Evolutionary conservation across 345 rosid species (phyloP), one percentile per base, ranked within the genome.

Genomic region (Stellera chamaejasme): DNA sequence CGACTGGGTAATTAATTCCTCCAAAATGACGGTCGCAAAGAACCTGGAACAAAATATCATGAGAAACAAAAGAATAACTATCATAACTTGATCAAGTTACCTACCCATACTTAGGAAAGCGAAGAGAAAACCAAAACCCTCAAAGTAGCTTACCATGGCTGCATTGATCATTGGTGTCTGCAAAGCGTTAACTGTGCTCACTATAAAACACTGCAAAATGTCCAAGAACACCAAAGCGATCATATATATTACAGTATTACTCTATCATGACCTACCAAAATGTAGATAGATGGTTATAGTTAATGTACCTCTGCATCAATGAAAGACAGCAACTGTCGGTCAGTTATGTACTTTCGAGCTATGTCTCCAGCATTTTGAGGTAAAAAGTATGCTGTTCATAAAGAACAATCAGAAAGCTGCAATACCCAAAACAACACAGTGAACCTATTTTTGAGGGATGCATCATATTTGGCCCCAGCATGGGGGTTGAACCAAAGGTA

Each of bases 101-200:
- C 5, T 8, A 32, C 0, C 39, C 9, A 32, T 8, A 32, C 39
- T 32, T 32, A 19, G 23, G 50, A 67, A 23, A 9, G 5, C 52
- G 13, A 51, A 43, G 25, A 50, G 36, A 48, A 6, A 46, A 36
- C 43, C 56, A 61, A 50, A 54, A 36, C 53, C 56, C 36, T 32
- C 6, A 6, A 54, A 39, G 63, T 42, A 66, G 48, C 77, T 67
- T 76, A 91, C 98, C 96, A 88, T 88, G 79, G 85, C 70, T 32
- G 96, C 96, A 79, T 86, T 85, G 69, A 92, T 92, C 96, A 88
- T 92, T 58, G 98, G 98, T 19, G 97, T 92, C 71, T 72, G 88
- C 67, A 81, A 65, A 49, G 97, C 96, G 48, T 86, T 86, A 23
- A 86, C 84, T 13, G 94, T 88, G 82, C 99, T 92, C 52, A 82